phyloP scores from a whole-genome alignment of 768 basidiomycete genomes.

The Kwoniella europaea region DNA sequence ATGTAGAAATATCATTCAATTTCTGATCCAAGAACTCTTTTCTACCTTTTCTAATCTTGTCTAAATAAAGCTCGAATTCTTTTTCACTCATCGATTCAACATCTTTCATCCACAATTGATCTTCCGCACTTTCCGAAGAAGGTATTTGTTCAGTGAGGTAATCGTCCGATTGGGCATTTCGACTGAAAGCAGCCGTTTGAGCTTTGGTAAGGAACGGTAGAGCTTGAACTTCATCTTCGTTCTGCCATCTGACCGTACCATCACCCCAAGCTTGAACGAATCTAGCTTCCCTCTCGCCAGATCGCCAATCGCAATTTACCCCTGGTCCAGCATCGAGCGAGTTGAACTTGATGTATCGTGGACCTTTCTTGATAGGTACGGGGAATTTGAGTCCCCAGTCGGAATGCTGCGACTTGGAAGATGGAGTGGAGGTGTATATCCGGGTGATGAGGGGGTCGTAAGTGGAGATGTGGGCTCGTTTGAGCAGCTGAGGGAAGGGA shows the following conservation, averaged over 20 bases:
- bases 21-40: conserved; percentile 8
- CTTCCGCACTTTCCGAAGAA: conserved; percentile 59
- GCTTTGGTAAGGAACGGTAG: too few relatives aligned
- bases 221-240: conserved; percentile 14
- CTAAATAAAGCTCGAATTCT: conserved; percentile 37
- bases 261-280: conserved; percentile 52
- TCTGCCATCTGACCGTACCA: conserved; percentile 44
- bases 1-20: conserved; percentile 1
- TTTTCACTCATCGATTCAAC: conserved; percentile 41
- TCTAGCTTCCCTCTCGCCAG: conserved; percentile 53
- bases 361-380: conserved; percentile 33
- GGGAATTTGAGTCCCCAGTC: conserved; percentile 57
- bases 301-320: conserved; percentile 51
- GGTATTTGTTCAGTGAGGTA: neutral
- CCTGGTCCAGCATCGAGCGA: conserved; percentile 49
- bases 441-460: conserved; percentile 56
- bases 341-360: conserved; percentile 50
- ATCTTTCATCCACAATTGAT: conserved; percentile 63
- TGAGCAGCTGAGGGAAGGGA: conserved; percentile 52
- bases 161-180: conserved; percentile 20
- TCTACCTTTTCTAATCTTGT: conserved; percentile 28
- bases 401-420: conserved; percentile 39
- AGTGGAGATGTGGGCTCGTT: conserved; percentile 48
- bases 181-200: neutral
- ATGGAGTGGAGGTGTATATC: conserved; percentile 55